Base-by-base conservation (phyloP, 768 basidiomycete species). In the Podaxis sp. region DNA sequence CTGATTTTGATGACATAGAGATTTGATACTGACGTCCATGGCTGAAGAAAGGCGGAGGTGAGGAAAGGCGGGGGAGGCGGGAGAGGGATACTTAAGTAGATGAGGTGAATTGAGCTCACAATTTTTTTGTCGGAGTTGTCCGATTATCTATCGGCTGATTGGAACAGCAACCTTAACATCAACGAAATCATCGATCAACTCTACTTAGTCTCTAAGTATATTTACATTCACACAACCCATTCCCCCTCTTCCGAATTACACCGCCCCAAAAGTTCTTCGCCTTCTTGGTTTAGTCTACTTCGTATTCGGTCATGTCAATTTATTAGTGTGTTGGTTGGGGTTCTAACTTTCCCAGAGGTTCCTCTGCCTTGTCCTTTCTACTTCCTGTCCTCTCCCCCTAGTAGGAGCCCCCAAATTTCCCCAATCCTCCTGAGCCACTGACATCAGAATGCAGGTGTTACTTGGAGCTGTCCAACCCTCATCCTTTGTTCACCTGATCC, bases 81-180 rank as follows among this genome's bases (percentile, higher is more conserved):
- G 63, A 64, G 68, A 73, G 57, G 44, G 63, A 63, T 39, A 33
- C 33, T 39, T 28, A 52, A 51, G 65, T 64, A 64, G 59, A 68
- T 65, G 75, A 68, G 46, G 19, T 46, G 44, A 46, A 46, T 58
- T 64, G 74, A 69, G 48, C 38, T 52, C 49, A 56, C 79, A 80
- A 83, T 78, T 80, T 80, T 85, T 80, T 70, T 69, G 80, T 80
- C 85, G 83, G 85, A 82, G 80, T 83, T 84, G 71, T 66, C 77
- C 78, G 78, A 78, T 75, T 68, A 74, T 74, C 73, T 68, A 67
- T 69, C 68, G 12, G 48, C 44, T 64, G 68, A 71, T 71, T 64
- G 48, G 48, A 59, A 42, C 52, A 53, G 30, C 22, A 30, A 38
- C 36, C 28, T 53, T n/a, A 30, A 42, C 51, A 52, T 42, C 52